Conservation (phyloP, 176 grass and related monocot genomes). For the Eleusine coracana region DNA sequence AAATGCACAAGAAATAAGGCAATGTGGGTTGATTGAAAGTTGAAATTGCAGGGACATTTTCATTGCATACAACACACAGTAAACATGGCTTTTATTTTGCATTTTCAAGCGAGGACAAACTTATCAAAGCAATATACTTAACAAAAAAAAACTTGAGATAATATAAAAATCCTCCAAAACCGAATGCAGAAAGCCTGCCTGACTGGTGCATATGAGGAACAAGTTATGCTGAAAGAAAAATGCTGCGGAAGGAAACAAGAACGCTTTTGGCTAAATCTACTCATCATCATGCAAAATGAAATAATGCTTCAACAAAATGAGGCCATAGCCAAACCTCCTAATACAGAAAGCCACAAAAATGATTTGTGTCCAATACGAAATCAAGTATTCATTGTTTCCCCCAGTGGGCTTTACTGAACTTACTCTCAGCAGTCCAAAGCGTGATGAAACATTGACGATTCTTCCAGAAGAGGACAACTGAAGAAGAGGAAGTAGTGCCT, state of each 20-base stretch:
- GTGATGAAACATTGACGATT: constrained; percentile 65
- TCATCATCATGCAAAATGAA: neutral
- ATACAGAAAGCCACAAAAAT: neutral
- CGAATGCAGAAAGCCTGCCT: neutral
- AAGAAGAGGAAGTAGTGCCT: constrained; percentile 72
- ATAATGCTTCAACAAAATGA: neutral
- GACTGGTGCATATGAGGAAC: neutral
- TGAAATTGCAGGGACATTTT: neutral
- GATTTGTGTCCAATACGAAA: neutral
- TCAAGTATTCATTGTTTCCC: neutral
- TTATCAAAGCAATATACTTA: neutral
- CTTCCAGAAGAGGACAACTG: constrained; percentile 46
- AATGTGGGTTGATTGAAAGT: neutral
- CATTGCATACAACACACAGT: neutral
- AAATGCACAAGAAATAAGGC: neutral
- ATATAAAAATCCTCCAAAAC: neutral
- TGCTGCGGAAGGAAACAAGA: neutral
- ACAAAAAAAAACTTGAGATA: neutral
- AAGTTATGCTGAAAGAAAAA: neutral
- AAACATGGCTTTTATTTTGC: neutral
- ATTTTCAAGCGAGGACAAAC: neutral
- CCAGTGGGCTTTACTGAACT: constrained; percentile 5
- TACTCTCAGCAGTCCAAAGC: constrained; percentile 53
- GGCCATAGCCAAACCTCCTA: neutral
- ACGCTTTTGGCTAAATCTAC: neutral